Conservation (phyloP, 1,284 basidiomycete species). For the Sanghuangporus sanghuang region DNA sequence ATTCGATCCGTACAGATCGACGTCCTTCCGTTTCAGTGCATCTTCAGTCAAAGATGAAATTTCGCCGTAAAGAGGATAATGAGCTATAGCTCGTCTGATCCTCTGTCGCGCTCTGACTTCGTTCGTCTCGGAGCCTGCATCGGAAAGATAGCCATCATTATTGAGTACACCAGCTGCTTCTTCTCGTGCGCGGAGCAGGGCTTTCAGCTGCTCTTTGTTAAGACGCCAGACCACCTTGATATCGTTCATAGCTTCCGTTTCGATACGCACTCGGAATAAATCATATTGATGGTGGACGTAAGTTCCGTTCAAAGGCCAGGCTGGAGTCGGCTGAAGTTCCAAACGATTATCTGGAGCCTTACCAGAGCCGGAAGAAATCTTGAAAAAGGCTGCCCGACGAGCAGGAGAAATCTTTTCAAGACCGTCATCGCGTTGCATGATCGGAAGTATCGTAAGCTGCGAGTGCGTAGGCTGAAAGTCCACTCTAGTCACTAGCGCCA, state of each 20-base stretch:
- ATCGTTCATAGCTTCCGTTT: not conserved
- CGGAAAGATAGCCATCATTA: not conserved
- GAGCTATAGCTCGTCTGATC: not conserved
- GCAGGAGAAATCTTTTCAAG: not conserved
- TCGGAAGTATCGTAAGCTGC: slow-evolving; percentile 5
- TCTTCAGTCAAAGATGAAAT: slow-evolving; percentile 4
- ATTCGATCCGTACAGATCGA: slow-evolving; percentile 3
- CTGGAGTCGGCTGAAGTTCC: not conserved
- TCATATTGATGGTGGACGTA: slow-evolving; percentile 3
- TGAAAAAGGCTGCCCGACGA: slow-evolving; percentile 7
- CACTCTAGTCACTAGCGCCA: slow-evolving; percentile 4
- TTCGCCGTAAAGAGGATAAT: slow-evolving; percentile 2
- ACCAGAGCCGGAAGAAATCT: not conserved
- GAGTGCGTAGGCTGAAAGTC: not conserved
- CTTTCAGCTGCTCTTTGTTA: not conserved
- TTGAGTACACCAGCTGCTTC: not conserved
- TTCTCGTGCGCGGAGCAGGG: not conserved
- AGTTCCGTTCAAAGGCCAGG: slow-evolving; percentile 5
- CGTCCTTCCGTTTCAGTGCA: not conserved
- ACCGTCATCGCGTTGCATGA: slow-evolving; percentile 4
- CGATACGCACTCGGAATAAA: not conserved
- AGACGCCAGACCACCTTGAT: slow-evolving; percentile 10
- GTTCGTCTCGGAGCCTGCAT: not conserved
- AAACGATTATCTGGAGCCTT: not conserved
- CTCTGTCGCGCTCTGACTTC: not conserved